Evolutionary conservation across 805 yeast species (phyloP), one percentile per base, ranked within the genome.

Genomic region (Pichia nakasei): DNA sequence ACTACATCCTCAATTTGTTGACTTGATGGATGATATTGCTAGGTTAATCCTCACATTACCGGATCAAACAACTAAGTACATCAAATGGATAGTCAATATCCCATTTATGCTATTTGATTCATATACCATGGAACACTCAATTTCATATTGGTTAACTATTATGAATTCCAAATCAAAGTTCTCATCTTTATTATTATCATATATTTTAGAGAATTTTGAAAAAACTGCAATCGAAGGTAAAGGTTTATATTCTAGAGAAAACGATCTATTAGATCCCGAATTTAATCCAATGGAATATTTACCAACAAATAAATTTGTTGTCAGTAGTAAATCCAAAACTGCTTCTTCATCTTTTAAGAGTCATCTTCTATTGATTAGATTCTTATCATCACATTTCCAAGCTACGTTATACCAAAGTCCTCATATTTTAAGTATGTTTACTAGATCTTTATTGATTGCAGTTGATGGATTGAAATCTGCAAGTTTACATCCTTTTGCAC

Each of bases 221-320:
- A 63, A 65, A 33, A 73, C 91, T 1, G 75, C 87, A 37, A 70
- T 73, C 31, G 64, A 69, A 26, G 65, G 66, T 22, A 65, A 65
- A 35, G 97, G 97, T 4, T 59, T 91, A 11, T 89, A 75, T 59
- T 74, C 81, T 7, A 69, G 66, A 5, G 53, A 62, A 6, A 64
- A 65, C 50, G 95, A 88, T 58, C 58, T 76, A 7, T 55, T 53
- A 1, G 66, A 70, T 44, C 81, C 91, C 21, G 85, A 81, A 44
- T 81, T 69, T 59, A 65, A 75, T 50, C 72, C 69, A 41, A 93
- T 93, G 98, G 93, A 85, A 50, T 93, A 93, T 54, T 66, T 88
- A 1, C 97, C 98, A 11, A 80, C 94, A 38, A 80, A 83, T 62
- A 80, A 78, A 51, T 67, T 68, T 37, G 70, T 68, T 7, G 70